Evolutionary conservation across 1,139 yeast genomes (phyloP).

Genomic region (Sugiyamaella pinicola): DNA sequence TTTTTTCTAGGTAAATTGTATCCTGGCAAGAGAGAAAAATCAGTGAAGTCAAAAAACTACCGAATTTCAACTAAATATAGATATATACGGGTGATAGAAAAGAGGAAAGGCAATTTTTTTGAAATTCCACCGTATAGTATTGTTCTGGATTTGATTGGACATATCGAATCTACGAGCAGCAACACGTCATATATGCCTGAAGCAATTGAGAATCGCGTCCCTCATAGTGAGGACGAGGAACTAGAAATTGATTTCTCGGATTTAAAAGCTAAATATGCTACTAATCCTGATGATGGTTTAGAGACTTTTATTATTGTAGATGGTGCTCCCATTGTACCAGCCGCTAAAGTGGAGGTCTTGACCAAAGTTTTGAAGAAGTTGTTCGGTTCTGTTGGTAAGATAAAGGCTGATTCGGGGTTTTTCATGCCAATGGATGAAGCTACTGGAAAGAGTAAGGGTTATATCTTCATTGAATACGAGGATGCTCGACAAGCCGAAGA

Average conservation of each 20-base stretch:
- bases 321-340: constrained; percentile 96
- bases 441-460: constrained; percentile 85
- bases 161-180: neutral
- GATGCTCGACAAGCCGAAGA: constrained; percentile 67
- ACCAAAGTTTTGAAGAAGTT: constrained; percentile 83
- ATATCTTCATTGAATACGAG: constrained; percentile 80
- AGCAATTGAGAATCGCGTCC: constrained; percentile 4
- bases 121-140: neutral
- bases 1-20: constrained; percentile 13
- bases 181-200: constrained; percentile 11
- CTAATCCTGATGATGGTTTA: constrained; percentile 61
- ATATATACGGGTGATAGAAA: neutral
- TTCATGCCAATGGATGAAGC: constrained; percentile 75
- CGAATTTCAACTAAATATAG: neutral
- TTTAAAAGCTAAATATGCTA: constrained; percentile 73
- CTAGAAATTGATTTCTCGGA: constrained; percentile 84
- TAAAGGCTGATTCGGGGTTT: constrained; percentile 61
- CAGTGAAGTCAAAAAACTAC: neutral
- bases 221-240: constrained; percentile 8
- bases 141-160: neutral
- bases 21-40: constrained; percentile 15
- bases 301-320: constrained; percentile 86
- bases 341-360: constrained; percentile 79
- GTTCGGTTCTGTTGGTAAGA: constrained; percentile 70
- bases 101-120: neutral